Percentiles rank a stretch among this genome's conserved stretches.
Conservation (phyloP, 2,329 filamentous ascomycete species). For the Aspergillus alliaceus region DNA sequence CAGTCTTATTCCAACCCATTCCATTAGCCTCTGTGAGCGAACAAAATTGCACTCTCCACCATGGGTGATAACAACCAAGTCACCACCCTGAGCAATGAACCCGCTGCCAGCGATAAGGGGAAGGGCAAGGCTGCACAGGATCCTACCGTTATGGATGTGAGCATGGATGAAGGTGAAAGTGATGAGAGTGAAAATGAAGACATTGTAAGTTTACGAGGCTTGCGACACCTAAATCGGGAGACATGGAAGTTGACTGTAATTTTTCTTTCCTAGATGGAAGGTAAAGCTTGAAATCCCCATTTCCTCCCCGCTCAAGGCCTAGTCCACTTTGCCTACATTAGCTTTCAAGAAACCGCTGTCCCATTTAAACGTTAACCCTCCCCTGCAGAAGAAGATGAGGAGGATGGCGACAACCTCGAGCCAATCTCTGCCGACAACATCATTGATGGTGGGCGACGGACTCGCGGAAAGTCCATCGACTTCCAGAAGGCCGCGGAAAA, state of each 20-base stretch:
- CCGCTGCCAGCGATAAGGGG: conserved; percentile 64
- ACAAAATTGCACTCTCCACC: conserved; percentile 12
- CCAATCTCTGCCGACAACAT: conserved; percentile 92
- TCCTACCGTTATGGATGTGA: conserved; percentile 54
- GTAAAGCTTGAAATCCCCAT: not conserved
- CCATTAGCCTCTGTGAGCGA: conserved; percentile 14
- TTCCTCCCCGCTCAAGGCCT: too few species aligned
- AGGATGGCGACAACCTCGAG: conserved; percentile 75
- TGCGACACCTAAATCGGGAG: not conserved
- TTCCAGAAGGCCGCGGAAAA: conserved; percentile 87
- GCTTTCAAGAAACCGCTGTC: not conserved
- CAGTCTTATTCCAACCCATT: conserved; percentile 16
- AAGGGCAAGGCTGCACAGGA: conserved; percentile 74
- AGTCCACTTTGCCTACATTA: not conserved
- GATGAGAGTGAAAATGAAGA: conserved; percentile 61
- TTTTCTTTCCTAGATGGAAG: conserved; percentile 1
- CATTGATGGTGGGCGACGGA: conserved; percentile 74
- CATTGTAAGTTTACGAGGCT: conserved; percentile 29
- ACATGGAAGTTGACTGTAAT: not conserved
- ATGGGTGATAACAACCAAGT: conserved; percentile 38
- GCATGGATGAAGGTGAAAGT: conserved; percentile 72
- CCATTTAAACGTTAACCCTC: conserved; percentile 9
- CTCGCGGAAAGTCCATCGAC: conserved; percentile 88
- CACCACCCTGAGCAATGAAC: conserved; percentile 30
- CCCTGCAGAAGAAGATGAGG: conserved; percentile 59